phyloP scores from a whole-genome alignment of 2,329 filamentous ascomycete species.

The Talaromyces pinophilus region DNA sequence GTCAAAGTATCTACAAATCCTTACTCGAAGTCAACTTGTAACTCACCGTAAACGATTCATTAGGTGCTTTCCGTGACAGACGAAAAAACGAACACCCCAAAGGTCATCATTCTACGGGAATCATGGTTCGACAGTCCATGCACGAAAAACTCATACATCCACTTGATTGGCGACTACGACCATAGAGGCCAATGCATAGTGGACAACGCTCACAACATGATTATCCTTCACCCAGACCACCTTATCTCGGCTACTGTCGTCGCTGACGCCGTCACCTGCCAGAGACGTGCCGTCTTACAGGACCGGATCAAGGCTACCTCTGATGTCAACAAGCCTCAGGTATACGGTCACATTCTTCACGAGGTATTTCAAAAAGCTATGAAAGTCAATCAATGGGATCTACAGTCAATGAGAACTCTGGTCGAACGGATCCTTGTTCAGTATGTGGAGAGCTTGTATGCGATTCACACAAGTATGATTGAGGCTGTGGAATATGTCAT shows the following conservation, averaged over 20 bases:
- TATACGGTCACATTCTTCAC: conserved; percentile 92
- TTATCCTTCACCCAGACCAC: conserved; percentile 93
- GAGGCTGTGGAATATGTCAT: conserved; percentile 77
- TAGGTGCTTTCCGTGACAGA: conserved; percentile 80
- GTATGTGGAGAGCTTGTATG: conserved; percentile 86
- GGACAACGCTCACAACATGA: conserved; percentile 78
- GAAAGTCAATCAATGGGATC: conserved; percentile 78
- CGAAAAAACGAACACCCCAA: conserved; percentile 67
- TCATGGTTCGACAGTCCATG: conserved; percentile 85
- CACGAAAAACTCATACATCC: conserved; percentile 73
- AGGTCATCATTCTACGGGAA: conserved; percentile 74
- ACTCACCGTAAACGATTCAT: conserved; percentile 7
- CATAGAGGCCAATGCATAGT: conserved; percentile 72
- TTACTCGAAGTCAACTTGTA: conserved; percentile 7
- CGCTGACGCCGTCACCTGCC: conserved; percentile 92
- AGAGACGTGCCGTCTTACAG: conserved; percentile 86
- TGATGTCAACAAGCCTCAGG: conserved; percentile 74
- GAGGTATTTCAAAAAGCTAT: conserved; percentile 93
- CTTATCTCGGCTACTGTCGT: conserved; percentile 92
- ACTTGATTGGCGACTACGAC: conserved; percentile 80
- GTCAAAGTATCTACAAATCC: conserved; percentile 24
- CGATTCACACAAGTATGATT: conserved; percentile 72
- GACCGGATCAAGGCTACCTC: conserved; percentile 91
- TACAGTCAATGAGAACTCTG: conserved; percentile 63
- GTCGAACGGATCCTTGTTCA: conserved; percentile 70